These are phyloP conservation scores for Toxoplasma gondii DNA, from an alignment of 169 alveolate species.

Conservation along the genomic window DNA sequence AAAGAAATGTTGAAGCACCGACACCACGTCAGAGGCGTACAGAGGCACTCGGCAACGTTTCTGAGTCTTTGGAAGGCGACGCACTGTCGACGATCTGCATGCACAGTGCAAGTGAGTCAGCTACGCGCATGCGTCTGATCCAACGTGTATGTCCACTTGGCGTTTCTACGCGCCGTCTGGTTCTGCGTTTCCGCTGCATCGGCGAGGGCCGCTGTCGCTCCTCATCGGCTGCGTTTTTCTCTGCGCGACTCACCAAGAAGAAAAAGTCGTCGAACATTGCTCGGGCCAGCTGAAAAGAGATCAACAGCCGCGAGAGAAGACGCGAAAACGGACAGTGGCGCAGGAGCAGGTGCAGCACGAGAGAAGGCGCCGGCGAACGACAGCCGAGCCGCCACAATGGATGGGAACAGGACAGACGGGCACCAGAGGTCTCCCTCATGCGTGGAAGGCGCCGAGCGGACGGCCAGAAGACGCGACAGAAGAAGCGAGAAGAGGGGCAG, in stretches of 20 bases:
- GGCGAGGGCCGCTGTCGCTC: too few species aligned
- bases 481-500: neutral
- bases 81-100: too few species aligned
- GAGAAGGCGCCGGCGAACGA: too few species aligned
- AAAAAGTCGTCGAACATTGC: constrained; percentile 70
- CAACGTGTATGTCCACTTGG: too few species aligned
- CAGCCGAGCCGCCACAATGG: neutral
- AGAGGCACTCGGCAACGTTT: too few species aligned
- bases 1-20: neutral
- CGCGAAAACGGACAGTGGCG: neutral
- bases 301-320: too few species aligned
- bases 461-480: neutral
- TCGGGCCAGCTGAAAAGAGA: constrained; percentile 54
- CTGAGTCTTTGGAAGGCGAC: too few species aligned
- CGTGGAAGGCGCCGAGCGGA: neutral
- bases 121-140: too few species aligned
- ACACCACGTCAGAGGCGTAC: neutral
- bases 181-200: too few species aligned
- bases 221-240: too few species aligned
- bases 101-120: too few species aligned
- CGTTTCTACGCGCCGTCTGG: too few species aligned
- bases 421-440: neutral
- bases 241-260: constrained; percentile 46
- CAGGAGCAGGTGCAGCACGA: neutral
- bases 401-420: neutral